Conservation (phyloP, 768 basidiomycete species). For the Baorangia bicolor region DNA sequence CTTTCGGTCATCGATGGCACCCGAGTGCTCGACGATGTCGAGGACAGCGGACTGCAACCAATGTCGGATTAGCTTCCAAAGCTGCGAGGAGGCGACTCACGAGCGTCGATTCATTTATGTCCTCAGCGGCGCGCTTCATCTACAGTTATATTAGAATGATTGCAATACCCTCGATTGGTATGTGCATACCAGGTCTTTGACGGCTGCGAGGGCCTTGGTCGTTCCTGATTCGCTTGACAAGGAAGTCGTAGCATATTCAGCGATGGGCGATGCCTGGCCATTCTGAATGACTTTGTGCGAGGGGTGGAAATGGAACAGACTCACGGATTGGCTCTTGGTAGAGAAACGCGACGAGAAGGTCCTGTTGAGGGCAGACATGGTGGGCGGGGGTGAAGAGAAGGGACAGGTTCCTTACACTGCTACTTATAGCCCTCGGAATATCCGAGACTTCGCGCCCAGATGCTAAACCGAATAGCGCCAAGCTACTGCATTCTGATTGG, state of each 20-base stretch:
- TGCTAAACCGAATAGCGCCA: conserved; percentile 23
- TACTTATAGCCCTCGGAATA: conserved; percentile 29
- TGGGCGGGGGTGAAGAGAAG: conserved; percentile 6
- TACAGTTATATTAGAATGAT: not conserved
- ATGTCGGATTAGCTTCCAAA: not conserved
- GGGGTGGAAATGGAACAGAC: not conserved
- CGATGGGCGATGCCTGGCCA: conserved; percentile 13
- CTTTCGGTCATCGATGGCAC: conserved; percentile 74
- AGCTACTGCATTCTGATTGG: conserved; percentile 2
- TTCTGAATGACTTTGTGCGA: not conserved
- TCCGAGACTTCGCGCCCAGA: conserved; percentile 17
- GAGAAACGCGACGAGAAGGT: conserved; percentile 32
- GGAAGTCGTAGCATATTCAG: conserved; percentile 5
- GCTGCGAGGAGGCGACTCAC: conserved; percentile 7
- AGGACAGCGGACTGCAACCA: conserved; percentile 51
- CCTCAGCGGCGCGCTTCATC: conserved; percentile 33
- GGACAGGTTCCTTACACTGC: not conserved
- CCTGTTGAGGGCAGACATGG: conserved; percentile 31
- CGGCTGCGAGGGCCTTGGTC: conserved; percentile 24
- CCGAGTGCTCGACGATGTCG: conserved; percentile 59
- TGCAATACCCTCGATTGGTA: not conserved
- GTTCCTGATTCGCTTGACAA: conserved; percentile 17
- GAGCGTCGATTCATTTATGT: conserved; percentile 28
- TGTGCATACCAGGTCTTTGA: conserved; percentile 31
- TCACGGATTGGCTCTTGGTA: conserved; percentile 26